Percentiles rank a stretch among this genome's conserved stretches.
These are phyloP conservation scores for Myriosclerotinia duriaeana DNA, from an alignment of 2,329 filamentous ascomycete genomes.

Conservation along the genomic window DNA sequence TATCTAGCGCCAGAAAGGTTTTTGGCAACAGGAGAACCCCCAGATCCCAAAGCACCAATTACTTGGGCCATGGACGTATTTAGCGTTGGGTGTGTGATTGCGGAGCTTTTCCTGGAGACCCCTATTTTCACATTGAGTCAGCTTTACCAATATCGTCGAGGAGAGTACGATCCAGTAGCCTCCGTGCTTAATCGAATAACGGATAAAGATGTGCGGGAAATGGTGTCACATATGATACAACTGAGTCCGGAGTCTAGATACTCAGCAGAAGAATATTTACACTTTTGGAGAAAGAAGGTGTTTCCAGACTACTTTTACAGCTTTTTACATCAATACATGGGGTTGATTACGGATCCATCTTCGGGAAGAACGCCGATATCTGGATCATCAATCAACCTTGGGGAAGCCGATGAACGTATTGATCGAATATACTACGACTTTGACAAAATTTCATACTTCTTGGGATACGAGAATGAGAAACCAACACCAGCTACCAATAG, in stretches of 20 bases:
- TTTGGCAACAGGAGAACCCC: constrained; percentile 65
- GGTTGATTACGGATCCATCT: constrained; percentile 85
- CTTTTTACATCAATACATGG: constrained; percentile 97
- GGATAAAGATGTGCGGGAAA: constrained; percentile 79
- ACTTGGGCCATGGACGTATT: constrained; percentile 99
- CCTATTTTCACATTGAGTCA: constrained; percentile 98
- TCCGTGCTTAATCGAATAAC: constrained; percentile 82
- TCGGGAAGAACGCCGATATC: constrained; percentile 73
- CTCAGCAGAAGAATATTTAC: constrained; percentile 88
- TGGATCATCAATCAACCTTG: constrained; percentile 67
- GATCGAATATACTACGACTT: constrained; percentile 92
- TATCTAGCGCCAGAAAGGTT: constrained; percentile 96
- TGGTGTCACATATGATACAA: constrained; percentile 96
- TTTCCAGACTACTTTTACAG: constrained; percentile 98
- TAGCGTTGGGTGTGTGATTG: constrained; percentile 93
- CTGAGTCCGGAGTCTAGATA: constrained; percentile 88
- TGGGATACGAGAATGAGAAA: constrained; percentile 65
- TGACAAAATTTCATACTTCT: constrained; percentile 94
- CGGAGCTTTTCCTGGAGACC: constrained; percentile 89
- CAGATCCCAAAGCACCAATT: constrained; percentile 61
- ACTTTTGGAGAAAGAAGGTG: constrained; percentile 86
- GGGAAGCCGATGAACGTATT: constrained; percentile 90
- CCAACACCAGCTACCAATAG: constrained; percentile 36
- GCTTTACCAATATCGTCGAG: constrained; percentile 88
- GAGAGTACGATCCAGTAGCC: constrained; percentile 85